Evolutionary conservation across 1,284 basidiomycete species (phyloP).

Genomic region (Kalmanozyma brasiliensis): DNA sequence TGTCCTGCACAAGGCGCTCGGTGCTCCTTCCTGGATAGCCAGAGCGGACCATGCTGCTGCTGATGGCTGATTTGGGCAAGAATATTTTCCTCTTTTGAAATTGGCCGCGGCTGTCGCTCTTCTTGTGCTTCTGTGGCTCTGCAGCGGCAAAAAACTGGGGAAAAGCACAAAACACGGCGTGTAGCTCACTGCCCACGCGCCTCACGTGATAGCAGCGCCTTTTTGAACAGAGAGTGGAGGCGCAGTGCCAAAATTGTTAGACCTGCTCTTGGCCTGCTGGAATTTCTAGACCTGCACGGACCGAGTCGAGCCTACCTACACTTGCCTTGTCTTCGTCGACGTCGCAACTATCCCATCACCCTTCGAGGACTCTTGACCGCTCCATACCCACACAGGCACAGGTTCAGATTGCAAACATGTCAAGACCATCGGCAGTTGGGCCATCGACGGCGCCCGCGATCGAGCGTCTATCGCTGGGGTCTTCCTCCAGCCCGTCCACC

Average conservation of each 20-base stretch:
- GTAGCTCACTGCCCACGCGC: conserved; percentile 26
- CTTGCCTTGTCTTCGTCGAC: neutral
- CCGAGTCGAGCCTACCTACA: conserved; percentile 8
- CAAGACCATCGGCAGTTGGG: conserved; percentile 14
- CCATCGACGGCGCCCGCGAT: conserved; percentile 18
- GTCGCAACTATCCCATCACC: too few species aligned
- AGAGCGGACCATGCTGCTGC: neutral
- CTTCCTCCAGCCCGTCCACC: conserved; percentile 15
- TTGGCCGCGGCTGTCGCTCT: neutral
- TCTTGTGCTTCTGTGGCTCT: neutral
- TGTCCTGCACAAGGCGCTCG: conserved; percentile 1
- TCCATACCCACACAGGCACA: too few species aligned
- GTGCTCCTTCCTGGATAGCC: neutral
- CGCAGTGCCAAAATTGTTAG: conserved; percentile 13
- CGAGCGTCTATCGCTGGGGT: conserved; percentile 41
- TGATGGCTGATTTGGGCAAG: conserved; percentile 4
- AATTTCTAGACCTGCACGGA: conserved; percentile 12
- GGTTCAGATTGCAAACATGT: conserved; percentile 10
- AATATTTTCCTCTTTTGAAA: conserved; percentile 8
- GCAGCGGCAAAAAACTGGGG: conserved; percentile 17
- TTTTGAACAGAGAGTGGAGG: conserved; percentile 17
- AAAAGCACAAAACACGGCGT: conserved; percentile 32
- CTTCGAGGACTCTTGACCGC: too few species aligned
- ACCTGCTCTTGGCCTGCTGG: neutral
- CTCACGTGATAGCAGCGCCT: conserved; percentile 31